Base-by-base conservation (phyloP, 1,284 basidiomycete species). In the Stygiomarasmius scandens region DNA sequence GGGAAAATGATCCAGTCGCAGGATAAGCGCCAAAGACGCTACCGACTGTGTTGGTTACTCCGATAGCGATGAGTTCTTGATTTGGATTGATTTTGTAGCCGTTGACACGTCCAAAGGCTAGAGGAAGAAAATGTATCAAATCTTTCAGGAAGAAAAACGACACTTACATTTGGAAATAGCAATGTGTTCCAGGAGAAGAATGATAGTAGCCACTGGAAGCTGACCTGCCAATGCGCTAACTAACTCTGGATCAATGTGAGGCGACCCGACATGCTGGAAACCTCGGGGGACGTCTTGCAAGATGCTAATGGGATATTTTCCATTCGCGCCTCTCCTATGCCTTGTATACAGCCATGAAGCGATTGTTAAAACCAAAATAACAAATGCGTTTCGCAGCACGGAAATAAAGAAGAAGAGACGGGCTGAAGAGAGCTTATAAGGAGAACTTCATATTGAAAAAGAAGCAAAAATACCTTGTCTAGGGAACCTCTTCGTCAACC, bases 31-130 rank as follows among this genome's bases (percentile, higher is more conserved):
- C 84, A 72, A 98, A 97, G 63, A 89, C 79, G 8, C 90, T 89
- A 14, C 94, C 93, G 61, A 95, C 69, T 0, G 89, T 89, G 71
- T 96, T 96, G 10, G 94, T 89, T n/a, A 98, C 95, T 44, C 97
- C 96, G 63, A 99, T 98, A 43, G 97, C 96, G 66, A 98, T 91
- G 52, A 98, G 83, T 73, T 98, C 96, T 73, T 98, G 96, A 76
- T 95, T 96, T 16, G 96, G 95, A 69, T 98, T 89, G 73, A 99
- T 98, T 74, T 95, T 98, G 82, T 99, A 99, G 36, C 90, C 90
- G 73, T 99, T 98, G 62, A 98, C 74, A 59, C 96, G 89, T 60
- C 97, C 96, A 71, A 99, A 99, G 0, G 95, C 93, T 92, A 71
- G 12, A 6, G 12, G 60, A 43, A 46, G 46, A 36, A 52, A 34